These are phyloP conservation scores for Fusarium duplospermum DNA, from an alignment of 2,329 filamentous ascomycete species.

Conservation along the genomic window DNA sequence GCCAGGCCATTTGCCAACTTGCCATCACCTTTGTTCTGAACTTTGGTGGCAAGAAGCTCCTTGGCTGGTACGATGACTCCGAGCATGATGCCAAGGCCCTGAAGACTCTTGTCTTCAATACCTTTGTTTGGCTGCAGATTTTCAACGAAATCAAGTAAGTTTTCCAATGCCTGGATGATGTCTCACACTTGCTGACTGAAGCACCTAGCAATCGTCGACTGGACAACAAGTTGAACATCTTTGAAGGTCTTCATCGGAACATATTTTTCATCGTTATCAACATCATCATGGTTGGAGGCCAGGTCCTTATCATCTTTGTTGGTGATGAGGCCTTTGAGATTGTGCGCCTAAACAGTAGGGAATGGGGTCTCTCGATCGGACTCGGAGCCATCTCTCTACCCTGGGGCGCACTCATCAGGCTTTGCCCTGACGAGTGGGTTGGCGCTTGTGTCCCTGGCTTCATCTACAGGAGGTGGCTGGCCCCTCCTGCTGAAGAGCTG, in stretches of 20 bases:
- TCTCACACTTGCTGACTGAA: slow-evolving; percentile 72
- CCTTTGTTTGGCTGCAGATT: slow-evolving; percentile 79
- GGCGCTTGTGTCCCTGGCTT: slow-evolving; percentile 44
- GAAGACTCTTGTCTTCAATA: slow-evolving; percentile 75
- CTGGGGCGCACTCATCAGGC: slow-evolving; percentile 77
- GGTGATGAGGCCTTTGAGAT: slow-evolving; percentile 82
- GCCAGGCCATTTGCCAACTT: slow-evolving; percentile 71
- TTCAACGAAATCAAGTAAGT: slow-evolving; percentile 73
- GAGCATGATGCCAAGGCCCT: slow-evolving; percentile 51
- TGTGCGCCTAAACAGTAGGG: slow-evolving; percentile 67
- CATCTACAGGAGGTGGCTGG: slow-evolving; percentile 43
- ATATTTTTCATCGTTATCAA: slow-evolving; percentile 87
- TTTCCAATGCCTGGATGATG: slow-evolving; percentile 71
- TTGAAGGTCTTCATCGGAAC: slow-evolving; percentile 83
- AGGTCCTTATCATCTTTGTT: slow-evolving; percentile 86
- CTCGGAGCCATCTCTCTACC: slow-evolving; percentile 82
- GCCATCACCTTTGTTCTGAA: slow-evolving; percentile 68
- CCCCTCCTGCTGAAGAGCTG: slow-evolving; percentile 27
- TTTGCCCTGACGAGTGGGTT: slow-evolving; percentile 74
- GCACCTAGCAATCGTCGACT: slow-evolving; percentile 66
- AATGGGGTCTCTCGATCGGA: slow-evolving; percentile 87
- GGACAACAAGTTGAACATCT: slow-evolving; percentile 89
- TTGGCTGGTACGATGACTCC: slow-evolving; percentile 54
- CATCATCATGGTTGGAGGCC: slow-evolving; percentile 83
- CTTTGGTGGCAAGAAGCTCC: slow-evolving; percentile 68